Percentiles rank a stretch among this genome's conserved stretches.
phyloP scores from a whole-genome alignment of 495 filamentous ascomycete species.

The Recurvomyces mirabilis region DNA sequence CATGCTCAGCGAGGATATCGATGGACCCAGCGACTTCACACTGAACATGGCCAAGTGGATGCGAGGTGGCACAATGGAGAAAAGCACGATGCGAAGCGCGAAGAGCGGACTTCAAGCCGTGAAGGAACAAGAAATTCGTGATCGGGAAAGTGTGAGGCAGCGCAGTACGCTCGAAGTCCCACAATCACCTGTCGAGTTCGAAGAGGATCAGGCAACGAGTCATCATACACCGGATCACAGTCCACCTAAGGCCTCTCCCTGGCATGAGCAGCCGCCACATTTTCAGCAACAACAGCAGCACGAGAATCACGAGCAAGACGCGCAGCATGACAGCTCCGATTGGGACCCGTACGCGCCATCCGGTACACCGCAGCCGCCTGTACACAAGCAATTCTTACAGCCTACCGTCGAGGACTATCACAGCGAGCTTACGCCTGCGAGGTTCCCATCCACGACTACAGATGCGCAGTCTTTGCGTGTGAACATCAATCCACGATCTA shows the following conservation, averaged over 20 bases:
- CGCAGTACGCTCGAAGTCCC: constrained; percentile 5
- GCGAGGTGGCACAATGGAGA: constrained; percentile 15
- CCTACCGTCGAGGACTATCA: constrained; percentile 23
- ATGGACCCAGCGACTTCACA: constrained; percentile 32
- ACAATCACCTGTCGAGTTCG: constrained; percentile 1
- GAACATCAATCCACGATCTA: background rate
- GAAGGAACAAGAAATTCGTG: background rate
- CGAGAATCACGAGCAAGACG: background rate
- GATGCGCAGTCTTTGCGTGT: constrained; percentile 1
- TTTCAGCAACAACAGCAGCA: background rate
- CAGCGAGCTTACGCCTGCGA: constrained; percentile 19
- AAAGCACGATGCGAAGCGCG: constrained; percentile 7
- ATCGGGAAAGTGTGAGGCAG: background rate
- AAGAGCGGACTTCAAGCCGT: background rate
- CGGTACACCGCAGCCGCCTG: constrained; percentile 12
- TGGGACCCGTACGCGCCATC: constrained; percentile 16
- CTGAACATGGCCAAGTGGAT: constrained; percentile 31
- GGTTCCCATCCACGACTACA: background rate
- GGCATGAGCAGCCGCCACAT: background rate
- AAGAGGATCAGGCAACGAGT: constrained; percentile 6
- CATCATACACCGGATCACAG: constrained; percentile 18
- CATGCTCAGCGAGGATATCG: constrained; percentile 26
- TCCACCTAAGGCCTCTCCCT: constrained; percentile 15
- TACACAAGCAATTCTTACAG: constrained; percentile 13
- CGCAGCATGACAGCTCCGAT: background rate